Evolutionary conservation across 2,329 filamentous ascomycete species (phyloP).

Genomic region (Aspergillus ochraceoroseus): DNA sequence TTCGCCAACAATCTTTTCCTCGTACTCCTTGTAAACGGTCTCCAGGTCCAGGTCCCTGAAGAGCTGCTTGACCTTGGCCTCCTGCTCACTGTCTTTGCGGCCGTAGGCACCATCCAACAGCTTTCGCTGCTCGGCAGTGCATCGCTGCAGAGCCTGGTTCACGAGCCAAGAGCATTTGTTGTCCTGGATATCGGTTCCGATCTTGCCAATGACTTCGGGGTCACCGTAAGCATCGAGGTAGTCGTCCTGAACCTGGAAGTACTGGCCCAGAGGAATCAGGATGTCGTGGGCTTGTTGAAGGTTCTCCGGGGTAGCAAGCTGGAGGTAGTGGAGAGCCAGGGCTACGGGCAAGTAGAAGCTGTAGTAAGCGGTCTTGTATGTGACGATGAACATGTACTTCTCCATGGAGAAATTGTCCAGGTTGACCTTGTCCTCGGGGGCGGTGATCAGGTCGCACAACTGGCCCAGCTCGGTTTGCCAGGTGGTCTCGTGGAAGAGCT

Average conservation of each 20-base stretch:
- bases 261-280: constrained; percentile 93
- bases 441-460: constrained; percentile 88
- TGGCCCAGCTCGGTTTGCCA: constrained; percentile 96
- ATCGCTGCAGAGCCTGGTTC: constrained; percentile 82
- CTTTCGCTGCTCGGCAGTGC: constrained; percentile 77
- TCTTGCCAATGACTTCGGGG: constrained; percentile 91
- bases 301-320: constrained; percentile 80
- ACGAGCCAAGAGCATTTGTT: constrained; percentile 99
- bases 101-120: constrained; percentile 91
- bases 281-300: constrained; percentile 85
- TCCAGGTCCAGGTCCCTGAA: constrained; percentile 82
- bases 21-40: constrained; percentile 78
- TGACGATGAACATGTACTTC: constrained; percentile 94
- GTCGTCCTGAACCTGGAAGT: constrained; percentile 99
- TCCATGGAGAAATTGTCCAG: constrained; percentile 91
- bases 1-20: constrained; percentile 79
- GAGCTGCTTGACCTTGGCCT: constrained; percentile 81
- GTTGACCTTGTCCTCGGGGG: constrained; percentile 88
- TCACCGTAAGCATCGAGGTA: constrained; percentile 97
- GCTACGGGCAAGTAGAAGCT: constrained; percentile 97
- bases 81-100: constrained; percentile 76
- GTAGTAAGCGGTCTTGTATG: constrained; percentile 99
- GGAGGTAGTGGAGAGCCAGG: constrained; percentile 77
- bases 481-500: constrained; percentile 92
- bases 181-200: constrained; percentile 97